Conservation (phyloP, 108 stramenopile species). For the Fragilariopsis cylindrus region DNA sequence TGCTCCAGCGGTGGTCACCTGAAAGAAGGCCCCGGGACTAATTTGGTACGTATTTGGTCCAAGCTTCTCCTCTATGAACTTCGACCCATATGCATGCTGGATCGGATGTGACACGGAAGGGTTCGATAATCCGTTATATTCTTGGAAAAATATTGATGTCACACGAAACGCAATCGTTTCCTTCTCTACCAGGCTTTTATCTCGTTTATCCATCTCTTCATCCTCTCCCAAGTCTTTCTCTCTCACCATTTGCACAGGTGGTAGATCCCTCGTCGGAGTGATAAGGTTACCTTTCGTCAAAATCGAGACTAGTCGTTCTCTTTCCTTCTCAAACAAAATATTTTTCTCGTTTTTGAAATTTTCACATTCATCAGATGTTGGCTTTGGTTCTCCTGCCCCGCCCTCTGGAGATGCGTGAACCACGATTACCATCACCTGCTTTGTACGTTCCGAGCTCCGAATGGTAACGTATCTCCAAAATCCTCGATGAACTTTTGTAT, state of each 20-base stretch:
- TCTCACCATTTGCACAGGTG: conserved; percentile 18
- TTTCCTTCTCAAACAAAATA: conserved; percentile 56
- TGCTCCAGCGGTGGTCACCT: conserved; percentile 88
- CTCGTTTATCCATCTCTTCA: conserved; percentile 22
- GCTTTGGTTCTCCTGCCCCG: conserved; percentile 47
- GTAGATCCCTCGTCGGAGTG: conserved; percentile 25
- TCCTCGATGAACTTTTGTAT: conserved; percentile 62
- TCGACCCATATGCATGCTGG: conserved; percentile 76
- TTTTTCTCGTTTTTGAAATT: conserved; percentile 11
- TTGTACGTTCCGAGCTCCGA: conserved; percentile 61
- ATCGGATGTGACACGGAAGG: conserved; percentile 81
- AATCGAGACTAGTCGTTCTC: conserved; percentile 48
- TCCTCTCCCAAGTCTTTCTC: conserved; percentile 22
- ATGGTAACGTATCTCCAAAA: conserved; percentile 78
- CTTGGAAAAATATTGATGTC: conserved; percentile 82
- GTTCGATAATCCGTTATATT: conserved; percentile 74
- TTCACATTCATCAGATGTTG: conserved; percentile 41
- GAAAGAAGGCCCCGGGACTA: conserved; percentile 94
- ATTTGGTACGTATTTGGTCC: conserved; percentile 85
- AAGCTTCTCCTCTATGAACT: conserved; percentile 65
- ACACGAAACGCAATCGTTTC: conserved; percentile 24
- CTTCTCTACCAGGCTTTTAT: conserved; percentile 4
- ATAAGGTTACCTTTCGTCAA: conserved; percentile 42
- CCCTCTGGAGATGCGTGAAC: conserved; percentile 64
- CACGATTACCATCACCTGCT: conserved; percentile 71